phyloP scores from a whole-genome alignment of 148 eudicot species.

The Nepenthes gracilis region DNA sequence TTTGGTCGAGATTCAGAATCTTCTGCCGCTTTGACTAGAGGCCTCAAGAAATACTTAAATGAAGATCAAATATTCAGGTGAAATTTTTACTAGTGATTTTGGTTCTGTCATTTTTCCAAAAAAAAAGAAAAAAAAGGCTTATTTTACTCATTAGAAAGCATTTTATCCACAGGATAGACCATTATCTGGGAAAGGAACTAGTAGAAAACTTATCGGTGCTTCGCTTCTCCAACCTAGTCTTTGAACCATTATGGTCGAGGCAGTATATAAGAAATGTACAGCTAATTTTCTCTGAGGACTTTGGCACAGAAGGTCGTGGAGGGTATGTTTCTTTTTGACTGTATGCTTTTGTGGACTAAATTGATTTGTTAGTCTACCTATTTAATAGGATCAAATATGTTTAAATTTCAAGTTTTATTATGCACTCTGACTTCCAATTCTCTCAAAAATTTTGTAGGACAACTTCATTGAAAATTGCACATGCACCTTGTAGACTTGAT shows the following conservation, averaged over 20 bases:
- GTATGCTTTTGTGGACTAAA: background rate
- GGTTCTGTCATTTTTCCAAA: background rate
- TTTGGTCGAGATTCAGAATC: constrained; percentile 97
- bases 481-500: too few relatives aligned
- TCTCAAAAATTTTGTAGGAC: too few relatives aligned
- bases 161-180: constrained; percentile 69
- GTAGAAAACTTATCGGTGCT: constrained; percentile 96
- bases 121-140: background rate
- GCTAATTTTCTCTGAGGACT: constrained; percentile 90
- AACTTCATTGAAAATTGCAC: too few relatives aligned
- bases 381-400: too few relatives aligned
- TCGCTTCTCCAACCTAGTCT: constrained; percentile 92
- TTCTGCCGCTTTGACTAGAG: constrained; percentile 80
- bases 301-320: constrained; percentile 99
- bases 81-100: background rate
- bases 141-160: background rate
- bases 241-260: constrained; percentile 97
- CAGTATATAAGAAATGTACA: constrained; percentile 94
- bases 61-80: constrained; percentile 98
- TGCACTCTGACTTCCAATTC: too few relatives aligned
- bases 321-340: constrained; percentile 35
- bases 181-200: constrained; percentile 92
- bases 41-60: constrained; percentile 70
- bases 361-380: background rate
- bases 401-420: too few relatives aligned